These are phyloP conservation scores for Brassica napus DNA, from an alignment of 345 rosid species.

Conservation along the genomic window DNA sequence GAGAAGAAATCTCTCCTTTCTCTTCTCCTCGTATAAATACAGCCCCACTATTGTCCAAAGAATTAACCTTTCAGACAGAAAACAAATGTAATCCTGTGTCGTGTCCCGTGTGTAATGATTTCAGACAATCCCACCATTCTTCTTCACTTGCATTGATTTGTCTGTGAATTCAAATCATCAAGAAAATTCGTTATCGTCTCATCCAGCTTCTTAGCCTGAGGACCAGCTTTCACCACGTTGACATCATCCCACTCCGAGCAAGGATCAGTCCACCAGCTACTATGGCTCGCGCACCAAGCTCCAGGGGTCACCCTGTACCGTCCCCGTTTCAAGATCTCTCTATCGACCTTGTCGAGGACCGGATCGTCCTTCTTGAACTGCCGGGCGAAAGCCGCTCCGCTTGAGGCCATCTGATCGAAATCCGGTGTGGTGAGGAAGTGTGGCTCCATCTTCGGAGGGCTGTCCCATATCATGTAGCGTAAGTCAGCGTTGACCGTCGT, in stretches of 20 bases:
- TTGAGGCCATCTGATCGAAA: slow-evolving; percentile 66
- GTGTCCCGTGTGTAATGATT: slow-evolving; percentile 16
- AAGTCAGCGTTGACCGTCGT: slow-evolving; percentile 84
- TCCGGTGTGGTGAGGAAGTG: slow-evolving; percentile 61
- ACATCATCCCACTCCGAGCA: slow-evolving; percentile 97
- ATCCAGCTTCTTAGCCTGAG: slow-evolving; percentile 68
- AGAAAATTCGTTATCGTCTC: slow-evolving; percentile 67
- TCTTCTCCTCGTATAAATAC: slow-evolving; percentile 28
- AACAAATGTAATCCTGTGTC: slow-evolving; percentile 38
- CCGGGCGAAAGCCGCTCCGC: slow-evolving; percentile 90
- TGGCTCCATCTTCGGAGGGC: slow-evolving; percentile 96
- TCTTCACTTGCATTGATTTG: slow-evolving; percentile 85
- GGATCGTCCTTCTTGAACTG: slow-evolving; percentile 75
- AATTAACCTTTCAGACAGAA: slow-evolving; percentile 42
- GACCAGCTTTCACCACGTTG: slow-evolving; percentile 76
- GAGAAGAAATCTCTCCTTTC: neutral
- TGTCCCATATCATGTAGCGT: slow-evolving; percentile 93
- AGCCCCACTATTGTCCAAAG: slow-evolving; percentile 41
- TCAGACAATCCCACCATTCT: slow-evolving; percentile 33
- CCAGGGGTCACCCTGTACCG: slow-evolving; percentile 64
- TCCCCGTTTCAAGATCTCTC: slow-evolving; percentile 72
- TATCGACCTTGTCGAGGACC: slow-evolving; percentile 70
- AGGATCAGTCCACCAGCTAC: slow-evolving; percentile 81
- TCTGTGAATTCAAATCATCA: slow-evolving; percentile 66
- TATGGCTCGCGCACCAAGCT: slow-evolving; percentile 88